A percentile compares a stretch with the other conserved stretches of the same genome.
Conservation (phyloP, 2,329 filamentous ascomycete genomes). For the Cercospora zeae-maydis region DNA sequence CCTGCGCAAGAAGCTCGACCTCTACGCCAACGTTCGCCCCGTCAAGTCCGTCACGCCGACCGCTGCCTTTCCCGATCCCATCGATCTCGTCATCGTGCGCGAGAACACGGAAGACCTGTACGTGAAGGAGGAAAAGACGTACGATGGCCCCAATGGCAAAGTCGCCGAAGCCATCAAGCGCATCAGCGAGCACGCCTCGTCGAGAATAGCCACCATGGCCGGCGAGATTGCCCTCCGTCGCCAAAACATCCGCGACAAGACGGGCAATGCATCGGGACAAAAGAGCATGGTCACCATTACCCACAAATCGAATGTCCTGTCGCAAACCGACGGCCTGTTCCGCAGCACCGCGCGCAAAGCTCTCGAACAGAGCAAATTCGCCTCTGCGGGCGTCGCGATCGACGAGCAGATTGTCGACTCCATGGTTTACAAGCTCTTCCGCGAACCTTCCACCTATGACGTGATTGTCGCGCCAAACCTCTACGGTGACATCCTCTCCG, state of each 20-base stretch:
- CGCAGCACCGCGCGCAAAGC: conserved; percentile 72
- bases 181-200: conserved; percentile 80
- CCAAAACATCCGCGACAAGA: conserved; percentile 68
- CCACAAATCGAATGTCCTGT: conserved; percentile 96
- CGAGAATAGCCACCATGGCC: conserved; percentile 85
- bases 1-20: conserved; percentile 87
- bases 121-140: conserved; percentile 92
- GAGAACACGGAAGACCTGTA: conserved; percentile 99
- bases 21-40: conserved; percentile 96
- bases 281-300: conserved; percentile 86
- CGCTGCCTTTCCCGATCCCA: conserved; percentile 54
- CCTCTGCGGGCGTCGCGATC: conserved; percentile 55
- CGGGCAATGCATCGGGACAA: conserved; percentile 59
- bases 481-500: conserved; percentile 94
- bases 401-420: conserved; percentile 99
- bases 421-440: conserved; percentile 99
- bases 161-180: conserved; percentile 97
- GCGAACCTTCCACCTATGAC: conserved; percentile 90
- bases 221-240: conserved; percentile 89
- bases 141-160: conserved; percentile 67
- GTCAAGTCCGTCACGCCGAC: conserved; percentile 75
- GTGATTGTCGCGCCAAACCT: conserved; percentile 97
- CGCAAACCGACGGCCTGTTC: conserved; percentile 95
- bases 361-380: conserved; percentile 64
- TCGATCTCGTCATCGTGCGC: conserved; percentile 96